Evolutionary conservation across 495 filamentous ascomycete genomes (phyloP), one percentile per base, ranked within the genome.

Genomic region (Xylaria palmicola): DNA sequence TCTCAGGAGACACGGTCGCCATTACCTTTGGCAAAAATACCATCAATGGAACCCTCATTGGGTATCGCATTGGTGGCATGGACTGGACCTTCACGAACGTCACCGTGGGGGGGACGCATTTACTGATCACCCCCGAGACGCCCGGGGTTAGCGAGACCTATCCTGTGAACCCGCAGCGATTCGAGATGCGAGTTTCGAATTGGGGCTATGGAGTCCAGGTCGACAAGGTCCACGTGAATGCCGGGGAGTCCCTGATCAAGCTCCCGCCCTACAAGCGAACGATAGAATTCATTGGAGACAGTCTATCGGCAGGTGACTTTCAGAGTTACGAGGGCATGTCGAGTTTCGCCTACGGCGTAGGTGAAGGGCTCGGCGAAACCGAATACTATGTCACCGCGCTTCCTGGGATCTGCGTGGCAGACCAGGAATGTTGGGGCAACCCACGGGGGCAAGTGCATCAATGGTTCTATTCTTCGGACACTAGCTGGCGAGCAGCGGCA

Each of bases 1-100:
- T 88, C 66, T 83, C 83, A 4, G 86, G 86, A n/a, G 67, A 79
- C 34, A 81, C 81, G 27, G 81, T 88, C 17, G 87, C 86, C 29
- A 79, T 88, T 43, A 83, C 79, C 12, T 89, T 89, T 53, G 86
- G 87, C 2, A 69, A 80, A 36, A 68, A 80, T 32, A 90, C 88
- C 1, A 76, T 72, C 13, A 63, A 83, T 36, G 79, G 78, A 1
- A 82, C 82, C 8, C 75, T 89, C 12, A 70, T 90, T 27, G 87
- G 81, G 32, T 88, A 86, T 63, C 84, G 86, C 10, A 74, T 88
- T 44, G 79, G 77, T 7, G 85, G 84, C 6, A 77, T 86, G 47
- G 86, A 89, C 65, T 90, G 87, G 85, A 76, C 77, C 40, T 86
- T 88, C 62, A 85, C 86, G 39, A 89, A 89, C 71, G 79, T 90